Evolutionary conservation across 73 alveolate species (phyloP), one percentile per base, ranked within the genome.

Genomic region (Paramecium biaurelia): DNA sequence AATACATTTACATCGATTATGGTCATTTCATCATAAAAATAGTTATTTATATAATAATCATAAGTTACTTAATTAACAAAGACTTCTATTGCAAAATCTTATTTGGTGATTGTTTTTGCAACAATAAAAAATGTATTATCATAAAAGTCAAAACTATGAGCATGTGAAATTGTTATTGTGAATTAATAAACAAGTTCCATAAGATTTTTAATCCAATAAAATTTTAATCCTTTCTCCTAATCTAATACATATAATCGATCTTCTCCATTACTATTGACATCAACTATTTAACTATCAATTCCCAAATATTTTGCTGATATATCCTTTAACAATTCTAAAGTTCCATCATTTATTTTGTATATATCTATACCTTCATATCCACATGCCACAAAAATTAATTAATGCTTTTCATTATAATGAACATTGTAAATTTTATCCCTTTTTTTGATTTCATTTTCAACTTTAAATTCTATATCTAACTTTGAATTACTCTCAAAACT

Each of bases 341-440:
- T 34, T 18, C 34, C 70, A 38, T 79, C 11, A 11, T 43, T 20
- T 2, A 43, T 23, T 43, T 14, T 26, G 12, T 79, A 79, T 12
- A 79, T 23, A 79, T 79, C 90, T 12, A 45, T 53, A 37, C 90
- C 90, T 12, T 79, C 90, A 38, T 41, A 24, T 9, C 90, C 90
- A 43, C 45, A 24, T 7, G 76, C 90, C 15, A 79, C 74, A 24
- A 79, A 43, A 0, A 79, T 21, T 26, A 79, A 24, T 79, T 79
- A 43, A 38, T 30, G 26, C 28, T 45, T 79, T 23, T 32, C 43
- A 6, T 43, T 47, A 45, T 79, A 79, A 26, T 79, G 90, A 9
- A 47, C 74, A 47, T 34, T 47, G 8, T 21, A 23, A 1, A 79
- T 45, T 42, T 45, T 20, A 15, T 79, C 45, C 23, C 90, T 79